Evolutionary conservation across 306 rosid genomes (phyloP).

Genomic region (Lotus japonicus): DNA sequence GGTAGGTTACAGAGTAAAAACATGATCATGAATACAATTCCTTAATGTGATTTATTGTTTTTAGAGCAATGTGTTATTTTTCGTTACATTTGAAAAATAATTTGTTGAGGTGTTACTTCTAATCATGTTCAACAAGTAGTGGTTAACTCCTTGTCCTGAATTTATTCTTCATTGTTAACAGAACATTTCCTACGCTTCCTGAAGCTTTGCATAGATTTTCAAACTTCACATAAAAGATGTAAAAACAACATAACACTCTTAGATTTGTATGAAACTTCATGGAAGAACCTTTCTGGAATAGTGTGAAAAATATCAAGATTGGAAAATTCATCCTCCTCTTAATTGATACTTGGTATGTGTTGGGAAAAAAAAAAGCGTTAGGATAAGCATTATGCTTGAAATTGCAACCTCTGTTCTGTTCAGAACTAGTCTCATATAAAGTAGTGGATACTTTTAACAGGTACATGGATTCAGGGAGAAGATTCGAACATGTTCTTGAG

Average conservation of each 20-base stretch:
- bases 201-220: slow-evolving; percentile 14
- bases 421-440: slow-evolving; percentile 21
- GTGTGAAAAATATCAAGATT: slow-evolving; percentile 7
- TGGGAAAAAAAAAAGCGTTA: neutral
- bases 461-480: slow-evolving; percentile 80
- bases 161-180: neutral
- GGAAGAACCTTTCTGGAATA: neutral
- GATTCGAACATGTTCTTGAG: slow-evolving; percentile 92
- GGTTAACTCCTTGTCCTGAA: neutral
- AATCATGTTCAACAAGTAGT: slow-evolving; percentile 14
- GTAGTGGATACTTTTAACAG: slow-evolving; percentile 32
- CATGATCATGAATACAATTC: neutral
- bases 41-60: neutral
- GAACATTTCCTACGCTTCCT: slow-evolving; percentile 2
- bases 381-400: slow-evolving; percentile 7
- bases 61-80: neutral
- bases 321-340: slow-evolving; percentile 3
- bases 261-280: neutral
- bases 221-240: neutral
- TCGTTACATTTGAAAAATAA: slow-evolving; percentile 7
- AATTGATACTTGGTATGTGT: slow-evolving; percentile 12
- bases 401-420: slow-evolving; percentile 2
- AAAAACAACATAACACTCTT: neutral
- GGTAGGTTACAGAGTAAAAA: slow-evolving; percentile 45
- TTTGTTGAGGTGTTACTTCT: neutral